These are phyloP conservation scores for Diplodia intermedia DNA, from an alignment of 2,329 filamentous ascomycete species.

Conservation along the genomic window DNA sequence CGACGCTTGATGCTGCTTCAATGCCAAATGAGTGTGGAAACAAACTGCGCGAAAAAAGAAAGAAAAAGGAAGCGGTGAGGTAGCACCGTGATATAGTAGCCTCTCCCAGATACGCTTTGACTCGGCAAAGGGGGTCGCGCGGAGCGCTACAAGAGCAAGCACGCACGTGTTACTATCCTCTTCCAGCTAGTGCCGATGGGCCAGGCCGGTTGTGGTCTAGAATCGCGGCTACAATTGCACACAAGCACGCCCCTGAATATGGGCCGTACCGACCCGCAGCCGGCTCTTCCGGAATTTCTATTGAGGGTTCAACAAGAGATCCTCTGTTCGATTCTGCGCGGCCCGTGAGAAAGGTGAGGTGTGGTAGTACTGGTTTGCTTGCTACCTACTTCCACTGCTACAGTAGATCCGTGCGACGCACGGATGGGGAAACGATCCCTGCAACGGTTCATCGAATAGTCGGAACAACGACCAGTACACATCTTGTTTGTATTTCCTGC, in stretches of 20 bases:
- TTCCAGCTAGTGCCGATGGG: conserved; percentile 12
- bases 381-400: background rate
- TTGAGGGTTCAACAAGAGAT: background rate
- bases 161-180: conserved; percentile 18
- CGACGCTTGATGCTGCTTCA: background rate
- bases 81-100: background rate
- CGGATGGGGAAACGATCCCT: background rate
- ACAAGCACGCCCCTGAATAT: background rate
- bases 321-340: background rate
- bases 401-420: conserved; percentile 2
- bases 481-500: too few relatives aligned
- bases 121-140: conserved; percentile 20
- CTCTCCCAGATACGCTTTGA: background rate
- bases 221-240: conserved; percentile 7
- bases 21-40: background rate
- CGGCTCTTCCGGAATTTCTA: background rate
- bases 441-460: background rate
- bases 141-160: conserved; percentile 11
- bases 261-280: background rate
- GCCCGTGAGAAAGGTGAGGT: background rate
- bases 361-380: background rate
- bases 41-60: background rate
- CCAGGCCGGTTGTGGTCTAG: conserved; percentile 12
- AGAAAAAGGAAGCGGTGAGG: conserved; percentile 11
- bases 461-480: too few relatives aligned